phyloP scores from a whole-genome alignment of 768 basidiomycete genomes.

The Lactarius indigo region DNA sequence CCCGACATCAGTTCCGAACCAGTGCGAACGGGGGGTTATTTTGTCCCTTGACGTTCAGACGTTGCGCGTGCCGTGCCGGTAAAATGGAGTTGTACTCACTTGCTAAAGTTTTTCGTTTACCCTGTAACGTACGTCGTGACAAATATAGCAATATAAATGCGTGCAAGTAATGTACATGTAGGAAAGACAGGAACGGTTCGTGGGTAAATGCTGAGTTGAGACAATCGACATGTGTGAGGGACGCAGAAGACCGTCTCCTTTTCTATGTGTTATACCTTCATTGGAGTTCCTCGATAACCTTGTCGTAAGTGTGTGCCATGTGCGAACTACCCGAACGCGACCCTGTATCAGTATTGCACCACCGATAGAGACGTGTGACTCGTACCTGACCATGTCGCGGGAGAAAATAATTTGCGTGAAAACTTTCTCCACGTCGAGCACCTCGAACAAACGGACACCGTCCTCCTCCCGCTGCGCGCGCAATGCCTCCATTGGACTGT shows the following conservation, averaged over 20 bases:
- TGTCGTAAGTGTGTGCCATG: slow-evolving; percentile 78
- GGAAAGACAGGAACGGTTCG: neutral
- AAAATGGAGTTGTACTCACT: neutral
- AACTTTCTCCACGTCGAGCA: slow-evolving; percentile 69
- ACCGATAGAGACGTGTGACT: slow-evolving; percentile 11
- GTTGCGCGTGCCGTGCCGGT: neutral
- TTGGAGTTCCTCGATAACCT: slow-evolving; percentile 60
- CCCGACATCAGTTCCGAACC: neutral
- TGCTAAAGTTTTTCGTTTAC: neutral
- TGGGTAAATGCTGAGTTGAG: neutral
- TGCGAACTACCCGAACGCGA: slow-evolving; percentile 50
- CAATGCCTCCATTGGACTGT: slow-evolving; percentile 9
- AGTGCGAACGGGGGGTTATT: neutral
- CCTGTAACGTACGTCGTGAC: slow-evolving; percentile 6
- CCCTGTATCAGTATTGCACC: slow-evolving; percentile 1
- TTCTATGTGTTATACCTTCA: neutral
- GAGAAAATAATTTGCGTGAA: slow-evolving; percentile 82
- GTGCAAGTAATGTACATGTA: neutral
- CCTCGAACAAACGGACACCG: slow-evolving; percentile 71
- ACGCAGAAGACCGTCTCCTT: neutral
- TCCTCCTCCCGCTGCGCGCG: slow-evolving; percentile 35
- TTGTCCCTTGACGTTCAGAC: neutral
- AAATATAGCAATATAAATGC: slow-evolving; percentile 4
- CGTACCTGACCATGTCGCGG: slow-evolving; percentile 75
- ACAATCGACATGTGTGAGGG: neutral